Percentiles rank a stretch among this genome's conserved stretches.
Evolutionary conservation across 768 basidiomycete genomes (phyloP).

Genomic region (Crepidotus variabilis): DNA sequence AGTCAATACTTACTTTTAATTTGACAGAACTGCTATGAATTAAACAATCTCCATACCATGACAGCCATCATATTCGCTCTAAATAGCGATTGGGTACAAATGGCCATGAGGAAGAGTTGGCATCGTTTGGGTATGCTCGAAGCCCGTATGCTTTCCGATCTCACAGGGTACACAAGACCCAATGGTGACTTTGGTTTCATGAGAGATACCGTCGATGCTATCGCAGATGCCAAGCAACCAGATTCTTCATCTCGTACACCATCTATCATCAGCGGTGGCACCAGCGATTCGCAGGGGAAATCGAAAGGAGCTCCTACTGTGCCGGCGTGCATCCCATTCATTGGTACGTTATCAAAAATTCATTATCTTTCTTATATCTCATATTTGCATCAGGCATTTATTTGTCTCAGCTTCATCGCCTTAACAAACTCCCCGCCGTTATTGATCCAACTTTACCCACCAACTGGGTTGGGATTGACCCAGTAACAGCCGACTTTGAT

Average conservation of each 20-base stretch:
- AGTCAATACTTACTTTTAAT: neutral
- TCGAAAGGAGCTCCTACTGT: conserved; percentile 33
- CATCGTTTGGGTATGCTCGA: conserved; percentile 66
- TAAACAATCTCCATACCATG: conserved; percentile 75
- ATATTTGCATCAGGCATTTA: conserved; percentile 55
- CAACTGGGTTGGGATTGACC: conserved; percentile 62
- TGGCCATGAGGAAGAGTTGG: conserved; percentile 65
- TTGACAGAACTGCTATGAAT: conserved; percentile 70
- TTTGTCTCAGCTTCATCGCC: conserved; percentile 63
- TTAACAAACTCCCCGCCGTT: conserved; percentile 68
- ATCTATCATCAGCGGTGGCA: conserved; percentile 45
- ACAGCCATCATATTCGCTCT: conserved; percentile 80
- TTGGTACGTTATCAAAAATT: conserved; percentile 45
- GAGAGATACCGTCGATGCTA: conserved; percentile 57
- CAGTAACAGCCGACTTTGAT: conserved; percentile 58
- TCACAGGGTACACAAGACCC: conserved; percentile 62
- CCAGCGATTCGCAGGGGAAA: conserved; percentile 34
- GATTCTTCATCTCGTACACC: conserved; percentile 50
- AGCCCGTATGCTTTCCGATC: conserved; percentile 65
- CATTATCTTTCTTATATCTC: neutral
- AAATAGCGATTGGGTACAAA: conserved; percentile 61
- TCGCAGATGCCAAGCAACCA: conserved; percentile 63
- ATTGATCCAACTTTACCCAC: conserved; percentile 82
- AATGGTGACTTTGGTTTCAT: conserved; percentile 74
- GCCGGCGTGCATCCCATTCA: conserved; percentile 76